Evolutionary conservation across 257 asterid genomes (phyloP).

Genomic region (Solanum habrochaites): DNA sequence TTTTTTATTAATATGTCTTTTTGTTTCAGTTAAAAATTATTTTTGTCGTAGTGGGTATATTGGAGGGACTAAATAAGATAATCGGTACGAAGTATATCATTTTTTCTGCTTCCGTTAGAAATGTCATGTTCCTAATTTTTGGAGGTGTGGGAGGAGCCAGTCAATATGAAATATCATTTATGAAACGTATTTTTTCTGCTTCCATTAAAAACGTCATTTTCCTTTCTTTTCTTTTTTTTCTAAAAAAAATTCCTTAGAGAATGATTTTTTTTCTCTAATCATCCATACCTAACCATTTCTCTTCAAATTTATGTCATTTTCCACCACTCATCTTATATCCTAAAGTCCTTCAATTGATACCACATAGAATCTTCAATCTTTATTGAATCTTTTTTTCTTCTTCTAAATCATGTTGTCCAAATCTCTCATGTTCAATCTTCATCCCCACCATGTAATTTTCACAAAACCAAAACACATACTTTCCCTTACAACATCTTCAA

Average conservation of each 20-base stretch:
- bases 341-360: neutral
- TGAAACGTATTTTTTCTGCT: neutral
- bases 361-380: constrained; percentile 9
- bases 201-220: neutral
- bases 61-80: neutral
- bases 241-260: too few species aligned
- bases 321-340: constrained; percentile 22
- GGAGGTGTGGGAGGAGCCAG: neutral
- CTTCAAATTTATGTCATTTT: neutral
- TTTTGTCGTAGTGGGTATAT: too few species aligned
- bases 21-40: too few species aligned
- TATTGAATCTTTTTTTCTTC: neutral
- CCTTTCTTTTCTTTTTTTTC: too few species aligned
- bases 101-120: neutral
- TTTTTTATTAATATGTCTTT: too few species aligned
- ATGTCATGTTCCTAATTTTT: neutral
- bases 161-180: neutral
- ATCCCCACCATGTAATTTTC: constrained; percentile 17
- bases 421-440: constrained; percentile 23
- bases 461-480: constrained; percentile 4
- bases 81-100: neutral
- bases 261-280: neutral
- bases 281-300: neutral
- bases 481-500: neutral
- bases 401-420: constrained; percentile 33